Conservation (phyloP, 805 yeast genomes). For the Metschnikowia drakensbergensis region DNA sequence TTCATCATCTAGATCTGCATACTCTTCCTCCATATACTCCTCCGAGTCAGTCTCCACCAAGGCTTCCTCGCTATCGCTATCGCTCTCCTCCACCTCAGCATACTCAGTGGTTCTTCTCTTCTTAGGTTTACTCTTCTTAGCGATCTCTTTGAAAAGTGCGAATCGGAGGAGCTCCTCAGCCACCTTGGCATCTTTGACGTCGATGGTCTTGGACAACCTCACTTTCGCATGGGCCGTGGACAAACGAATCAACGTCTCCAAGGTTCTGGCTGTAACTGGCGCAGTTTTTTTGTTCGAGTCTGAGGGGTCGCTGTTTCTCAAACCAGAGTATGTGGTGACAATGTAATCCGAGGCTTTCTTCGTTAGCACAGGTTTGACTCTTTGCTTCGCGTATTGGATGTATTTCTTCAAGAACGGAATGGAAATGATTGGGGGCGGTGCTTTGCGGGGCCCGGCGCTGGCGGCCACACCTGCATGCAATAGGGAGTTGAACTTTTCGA, state of each 20-base stretch:
- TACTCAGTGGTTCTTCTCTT: conserved; percentile 20
- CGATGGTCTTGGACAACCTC: conserved; percentile 74
- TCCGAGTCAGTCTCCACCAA: conserved; percentile 17
- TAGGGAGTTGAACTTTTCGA: conserved; percentile 76
- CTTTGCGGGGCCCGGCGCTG: conserved; percentile 16
- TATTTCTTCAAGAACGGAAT: conserved; percentile 88
- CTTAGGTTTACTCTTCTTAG: conserved; percentile 33
- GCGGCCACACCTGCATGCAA: conserved; percentile 71
- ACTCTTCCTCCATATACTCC: conserved; percentile 14
- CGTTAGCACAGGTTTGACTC: conserved; percentile 77
- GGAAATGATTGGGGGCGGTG: conserved; percentile 43
- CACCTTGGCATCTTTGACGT: conserved; percentile 71
- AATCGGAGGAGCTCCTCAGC: conserved; percentile 84
- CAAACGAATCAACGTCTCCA: conserved; percentile 91
- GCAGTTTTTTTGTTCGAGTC: conserved; percentile 71
- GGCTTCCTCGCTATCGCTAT: conserved; percentile 33
- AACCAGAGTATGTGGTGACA: conserved; percentile 71
- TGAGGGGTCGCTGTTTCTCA: conserved; percentile 66
- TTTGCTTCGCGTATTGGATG: conserved; percentile 87
- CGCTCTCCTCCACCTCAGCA: conserved; percentile 24
- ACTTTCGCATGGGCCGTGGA: conserved; percentile 97
- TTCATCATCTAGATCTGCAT: neutral
- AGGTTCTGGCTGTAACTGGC: conserved; percentile 97
- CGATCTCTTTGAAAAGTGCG: conserved; percentile 78
- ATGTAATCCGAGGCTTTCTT: conserved; percentile 75